These are phyloP conservation scores for Colletotrichum ledebouriae DNA, from an alignment of 2,329 filamentous ascomycete genomes.

Conservation along the genomic window DNA sequence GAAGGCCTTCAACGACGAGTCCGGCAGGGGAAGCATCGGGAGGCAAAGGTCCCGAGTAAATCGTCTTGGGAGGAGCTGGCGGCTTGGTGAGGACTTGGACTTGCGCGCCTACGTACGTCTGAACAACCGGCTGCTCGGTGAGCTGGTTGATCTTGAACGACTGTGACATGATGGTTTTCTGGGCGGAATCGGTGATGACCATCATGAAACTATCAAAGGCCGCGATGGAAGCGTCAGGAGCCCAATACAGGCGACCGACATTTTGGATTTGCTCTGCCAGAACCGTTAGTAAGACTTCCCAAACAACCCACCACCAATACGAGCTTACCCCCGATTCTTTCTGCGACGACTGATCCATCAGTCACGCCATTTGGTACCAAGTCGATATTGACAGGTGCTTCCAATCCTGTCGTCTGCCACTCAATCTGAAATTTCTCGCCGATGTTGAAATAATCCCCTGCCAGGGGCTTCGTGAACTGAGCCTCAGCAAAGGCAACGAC, in stretches of 20 bases:
- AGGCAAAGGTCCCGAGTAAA: constrained; percentile 30
- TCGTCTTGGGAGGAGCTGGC: constrained; percentile 27
- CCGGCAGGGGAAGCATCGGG: constrained; percentile 26
- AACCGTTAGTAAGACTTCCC: constrained; percentile 29
- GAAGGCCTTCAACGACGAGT: background rate
- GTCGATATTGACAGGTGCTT: constrained; percentile 44
- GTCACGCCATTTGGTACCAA: constrained; percentile 43
- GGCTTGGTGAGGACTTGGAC: constrained; percentile 16
- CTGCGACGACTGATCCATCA: constrained; percentile 43
- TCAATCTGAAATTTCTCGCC: constrained; percentile 42
- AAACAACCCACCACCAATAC: constrained; percentile 36
- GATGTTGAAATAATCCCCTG: constrained; percentile 29
- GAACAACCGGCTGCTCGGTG: constrained; percentile 28
- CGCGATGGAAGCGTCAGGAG: constrained; percentile 43
- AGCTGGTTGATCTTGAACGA: constrained; percentile 40
- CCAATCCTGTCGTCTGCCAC: constrained; percentile 44
- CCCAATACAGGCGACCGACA: constrained; percentile 44
- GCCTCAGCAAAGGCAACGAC: constrained; percentile 35
- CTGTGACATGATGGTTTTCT: constrained; percentile 39
- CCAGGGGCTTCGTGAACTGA: constrained; percentile 41
- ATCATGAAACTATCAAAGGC: constrained; percentile 45
- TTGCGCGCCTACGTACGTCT: constrained; percentile 12
- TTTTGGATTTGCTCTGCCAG: constrained; percentile 44
- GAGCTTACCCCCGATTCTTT: constrained; percentile 44
- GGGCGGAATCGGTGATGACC: constrained; percentile 44